Evolutionary conservation across 805 yeast species (phyloP).

Genomic region (Cyberlindnera sargentensis): DNA sequence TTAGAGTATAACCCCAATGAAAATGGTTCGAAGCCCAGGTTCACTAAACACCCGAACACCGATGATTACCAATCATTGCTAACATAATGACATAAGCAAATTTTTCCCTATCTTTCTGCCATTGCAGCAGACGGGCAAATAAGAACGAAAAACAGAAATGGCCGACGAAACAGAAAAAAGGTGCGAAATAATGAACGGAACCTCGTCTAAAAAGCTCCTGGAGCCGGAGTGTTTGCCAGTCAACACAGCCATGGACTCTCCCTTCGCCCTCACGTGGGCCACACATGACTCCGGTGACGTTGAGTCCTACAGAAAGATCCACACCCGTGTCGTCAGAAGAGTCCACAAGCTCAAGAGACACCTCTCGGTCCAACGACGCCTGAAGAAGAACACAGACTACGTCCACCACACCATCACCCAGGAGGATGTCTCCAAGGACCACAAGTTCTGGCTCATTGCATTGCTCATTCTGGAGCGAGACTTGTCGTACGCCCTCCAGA

Average conservation of each 20-base stretch:
- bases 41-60: no score
- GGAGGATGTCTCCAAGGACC: slow-evolving; percentile 45
- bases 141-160: no score
- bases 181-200: not conserved
- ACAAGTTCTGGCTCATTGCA: slow-evolving; percentile 49
- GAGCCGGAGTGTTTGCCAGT: no score
- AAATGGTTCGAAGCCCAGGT: no score
- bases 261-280: slow-evolving; percentile 2
- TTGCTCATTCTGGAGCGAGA: slow-evolving; percentile 74
- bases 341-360: slow-evolving; percentile 60
- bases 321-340: slow-evolving; percentile 52
- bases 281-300: not conserved
- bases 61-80: no score
- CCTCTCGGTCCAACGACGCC: slow-evolving; percentile 54
- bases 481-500: slow-evolving; percentile 59
- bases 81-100: no score
- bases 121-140: no score
- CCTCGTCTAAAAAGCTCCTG: not conserved
- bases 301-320: not conserved
- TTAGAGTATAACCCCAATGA: no score
- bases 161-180: not conserved
- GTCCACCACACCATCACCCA: slow-evolving; percentile 38
- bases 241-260: not conserved
- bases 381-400: slow-evolving; percentile 42
- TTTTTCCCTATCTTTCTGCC: no score